Conservation (phyloP, 331 rosid species). For the Cydonia oblonga region DNA sequence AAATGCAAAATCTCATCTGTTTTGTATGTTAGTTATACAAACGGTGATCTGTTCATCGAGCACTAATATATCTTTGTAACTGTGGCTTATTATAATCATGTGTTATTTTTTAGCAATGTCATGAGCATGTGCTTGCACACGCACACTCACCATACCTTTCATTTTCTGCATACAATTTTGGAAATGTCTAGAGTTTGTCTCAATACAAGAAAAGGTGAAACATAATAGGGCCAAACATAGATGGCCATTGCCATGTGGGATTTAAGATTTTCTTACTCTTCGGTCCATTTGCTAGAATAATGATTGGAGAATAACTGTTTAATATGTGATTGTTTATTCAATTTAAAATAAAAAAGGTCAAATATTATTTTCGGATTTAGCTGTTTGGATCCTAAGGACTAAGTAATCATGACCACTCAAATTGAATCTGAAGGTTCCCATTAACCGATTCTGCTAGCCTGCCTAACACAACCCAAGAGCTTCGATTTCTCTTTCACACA, state of each 20-base stretch:
- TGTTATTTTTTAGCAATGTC: neutral
- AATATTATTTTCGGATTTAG: too few relatives aligned
- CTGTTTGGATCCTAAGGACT: fast-evolving
- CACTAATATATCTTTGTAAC: neutral
- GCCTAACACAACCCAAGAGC: too few relatives aligned
- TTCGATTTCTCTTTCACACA: too few relatives aligned
- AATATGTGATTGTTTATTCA: neutral
- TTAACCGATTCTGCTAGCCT: too few relatives aligned
- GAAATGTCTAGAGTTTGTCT: neutral
- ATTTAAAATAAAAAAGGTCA: too few relatives aligned
- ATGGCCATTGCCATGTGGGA: neutral
- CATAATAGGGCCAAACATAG: neutral
- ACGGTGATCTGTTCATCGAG: fast-evolving
- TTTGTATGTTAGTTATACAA: neutral
- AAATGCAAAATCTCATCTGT: too few relatives aligned
- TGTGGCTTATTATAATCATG: neutral
- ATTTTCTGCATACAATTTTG: neutral
- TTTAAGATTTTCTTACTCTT: neutral
- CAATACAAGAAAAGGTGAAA: neutral
- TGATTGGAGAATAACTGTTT: neutral
- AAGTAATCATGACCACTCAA: too few relatives aligned
- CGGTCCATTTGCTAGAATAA: neutral
- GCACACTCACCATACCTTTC: neutral
- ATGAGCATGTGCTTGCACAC: neutral
- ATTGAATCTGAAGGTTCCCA: too few relatives aligned